These are phyloP conservation scores for Berkeleyomyces basicola DNA, from an alignment of 2,329 filamentous ascomycete species.

Conservation along the genomic window DNA sequence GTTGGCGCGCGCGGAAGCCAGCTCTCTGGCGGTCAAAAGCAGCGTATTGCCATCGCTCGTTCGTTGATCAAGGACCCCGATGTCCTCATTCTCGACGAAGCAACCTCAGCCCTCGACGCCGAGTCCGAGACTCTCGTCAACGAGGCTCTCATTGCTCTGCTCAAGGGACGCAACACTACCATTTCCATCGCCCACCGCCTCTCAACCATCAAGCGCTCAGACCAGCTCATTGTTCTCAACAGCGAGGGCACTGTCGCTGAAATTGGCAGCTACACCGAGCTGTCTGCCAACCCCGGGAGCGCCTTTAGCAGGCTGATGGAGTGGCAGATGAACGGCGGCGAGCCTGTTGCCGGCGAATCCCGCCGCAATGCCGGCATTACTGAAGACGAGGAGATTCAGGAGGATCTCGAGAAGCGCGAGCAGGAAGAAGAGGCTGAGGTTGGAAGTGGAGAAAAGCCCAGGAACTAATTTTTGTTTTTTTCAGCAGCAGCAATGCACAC, in stretches of 20 bases:
- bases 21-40: conserved; percentile 90
- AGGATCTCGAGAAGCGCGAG: conserved; percentile 28
- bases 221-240: conserved; percentile 83
- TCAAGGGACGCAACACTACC: conserved; percentile 81
- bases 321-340: conserved; percentile 89
- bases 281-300: conserved; percentile 57
- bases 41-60: conserved; percentile 90
- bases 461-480: conserved; percentile 1
- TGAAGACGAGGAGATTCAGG: conserved; percentile 36
- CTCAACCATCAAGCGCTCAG: conserved; percentile 89
- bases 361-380: conserved; percentile 26
- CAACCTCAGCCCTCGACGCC: conserved; percentile 87
- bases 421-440: conserved; percentile 21
- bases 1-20: conserved; percentile 87
- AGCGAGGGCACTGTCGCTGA: conserved; percentile 80
- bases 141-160: conserved; percentile 62
- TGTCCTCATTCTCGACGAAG: conserved; percentile 91
- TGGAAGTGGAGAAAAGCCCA: conserved; percentile 12
- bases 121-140: conserved; percentile 97
- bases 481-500: neutral
- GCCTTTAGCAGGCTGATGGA: conserved; percentile 96
- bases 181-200: conserved; percentile 94
- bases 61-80: conserved; percentile 91
- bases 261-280: conserved; percentile 64
- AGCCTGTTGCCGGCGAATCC: conserved; percentile 24